phyloP scores from a whole-genome alignment of 169 alveolate genomes.

The Theileria annulata region DNA sequence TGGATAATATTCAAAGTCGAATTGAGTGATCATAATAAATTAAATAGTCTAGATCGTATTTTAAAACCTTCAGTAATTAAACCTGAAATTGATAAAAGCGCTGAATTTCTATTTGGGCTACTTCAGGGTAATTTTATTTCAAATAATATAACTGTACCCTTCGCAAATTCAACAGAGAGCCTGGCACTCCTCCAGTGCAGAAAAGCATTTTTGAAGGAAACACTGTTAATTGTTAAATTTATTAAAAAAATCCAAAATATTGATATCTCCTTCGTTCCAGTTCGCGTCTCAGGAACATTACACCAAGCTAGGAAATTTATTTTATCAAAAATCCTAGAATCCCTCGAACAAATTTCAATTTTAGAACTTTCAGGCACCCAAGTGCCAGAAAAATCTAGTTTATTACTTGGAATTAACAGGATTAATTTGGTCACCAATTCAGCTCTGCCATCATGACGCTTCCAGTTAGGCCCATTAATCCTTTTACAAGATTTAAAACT shows the following conservation, averaged over 20 bases:
- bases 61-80: slow-evolving; percentile 29
- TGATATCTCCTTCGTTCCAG: slow-evolving; percentile 24
- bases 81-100: slow-evolving; percentile 21
- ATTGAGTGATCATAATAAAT: slow-evolving; percentile 5
- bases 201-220: slow-evolving; percentile 34
- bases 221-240: slow-evolving; percentile 31
- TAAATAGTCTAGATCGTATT: background rate
- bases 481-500: too few species aligned
- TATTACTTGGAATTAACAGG: background rate
- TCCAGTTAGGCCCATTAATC: background rate
- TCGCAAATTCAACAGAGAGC: slow-evolving; percentile 29
- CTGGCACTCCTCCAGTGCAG: slow-evolving; percentile 57
- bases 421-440: background rate
- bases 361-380: background rate
- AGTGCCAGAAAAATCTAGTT: background rate
- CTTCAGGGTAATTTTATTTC: slow-evolving; percentile 48
- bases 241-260: slow-evolving; percentile 40
- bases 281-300: slow-evolving; percentile 60
- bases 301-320: slow-evolving; percentile 58
- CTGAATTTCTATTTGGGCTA: slow-evolving; percentile 40
- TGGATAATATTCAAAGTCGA: slow-evolving; percentile 50
- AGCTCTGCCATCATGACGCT: slow-evolving; percentile 10
- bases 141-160: slow-evolving; percentile 28
- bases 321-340: slow-evolving; percentile 28
- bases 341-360: slow-evolving; percentile 40